Evolutionary conservation across 2,329 filamentous ascomycete genomes (phyloP), one percentile per base, ranked within the genome.

Genomic region (Chaetothyriales sp.): DNA sequence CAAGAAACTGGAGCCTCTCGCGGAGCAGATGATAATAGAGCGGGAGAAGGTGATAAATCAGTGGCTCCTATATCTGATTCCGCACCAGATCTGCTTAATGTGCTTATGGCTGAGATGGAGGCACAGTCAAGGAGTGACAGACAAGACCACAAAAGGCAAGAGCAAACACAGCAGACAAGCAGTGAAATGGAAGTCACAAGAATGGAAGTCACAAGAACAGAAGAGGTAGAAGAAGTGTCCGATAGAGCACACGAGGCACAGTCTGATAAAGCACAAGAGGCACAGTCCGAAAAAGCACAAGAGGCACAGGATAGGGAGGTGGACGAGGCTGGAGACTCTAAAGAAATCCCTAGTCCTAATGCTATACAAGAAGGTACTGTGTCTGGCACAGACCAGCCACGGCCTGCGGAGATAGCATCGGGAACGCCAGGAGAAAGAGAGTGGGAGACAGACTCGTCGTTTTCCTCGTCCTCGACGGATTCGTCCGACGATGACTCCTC

Each of bases 391-490:
- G 22, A 20, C 22, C 10, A 46, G 19, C 10, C 44, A 20, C 44
- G 18, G 44, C 44, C 15, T 10, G 22, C 18, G 13, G 22, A 48
- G 20, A 37, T 10, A 37, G 7, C 28, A 2, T 37, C 46, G 13
- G 18, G 4, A 37, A 10, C 28, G 4, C 18, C 46, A 25, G 18
- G 10, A 46, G 25, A 22, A 46, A 22, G 29, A 2, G 89, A 95
- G 66, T 97, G 88, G 86, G 87, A 94, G 64, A 71, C 76, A 6
- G 86, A 90, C 62, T 89, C 85, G 1, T 86, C 83, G 0, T 85
- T 85, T 0, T 85, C 85, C 62, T 86, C 83, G 5, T 86, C 71
- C 10, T 70, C 69, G 20, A 71, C 70, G 52, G 77, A 77, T 20
- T 77, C 76, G n/a, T 81, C 80, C 2, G 77, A 76, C 43, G 78